These are phyloP conservation scores for Scedosporium dehoogii DNA, from an alignment of 2,329 filamentous ascomycete species.

Conservation along the genomic window DNA sequence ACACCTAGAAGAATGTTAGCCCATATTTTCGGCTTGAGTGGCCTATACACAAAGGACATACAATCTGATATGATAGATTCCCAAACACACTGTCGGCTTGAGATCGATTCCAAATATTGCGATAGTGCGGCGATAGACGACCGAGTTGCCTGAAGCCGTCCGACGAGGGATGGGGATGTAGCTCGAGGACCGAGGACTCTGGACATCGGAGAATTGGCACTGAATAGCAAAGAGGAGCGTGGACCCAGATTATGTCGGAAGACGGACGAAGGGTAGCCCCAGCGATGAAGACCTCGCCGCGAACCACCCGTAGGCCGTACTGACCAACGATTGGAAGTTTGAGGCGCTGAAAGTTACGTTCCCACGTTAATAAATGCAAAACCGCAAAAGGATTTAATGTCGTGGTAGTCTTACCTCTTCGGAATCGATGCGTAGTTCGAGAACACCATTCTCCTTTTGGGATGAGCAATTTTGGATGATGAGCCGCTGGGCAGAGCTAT, in stretches of 20 bases:
- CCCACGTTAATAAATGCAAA: background rate
- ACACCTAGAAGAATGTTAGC: conserved; percentile 34
- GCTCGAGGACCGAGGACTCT: conserved; percentile 40
- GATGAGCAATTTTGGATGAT: background rate
- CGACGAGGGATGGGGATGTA: conserved; percentile 42
- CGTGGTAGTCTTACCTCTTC: background rate
- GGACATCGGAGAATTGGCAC: conserved; percentile 54
- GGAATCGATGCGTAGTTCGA: conserved; percentile 1
- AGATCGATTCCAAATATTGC: conserved; percentile 52
- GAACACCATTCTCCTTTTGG: background rate
- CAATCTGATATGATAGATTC: conserved; percentile 38
- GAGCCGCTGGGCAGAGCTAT: background rate
- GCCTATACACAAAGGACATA: conserved; percentile 22
- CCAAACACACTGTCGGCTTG: conserved; percentile 13
- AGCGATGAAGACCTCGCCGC: conserved; percentile 54
- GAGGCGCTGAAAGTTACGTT: background rate
- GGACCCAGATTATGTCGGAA: conserved; percentile 42
- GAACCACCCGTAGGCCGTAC: conserved; percentile 52
- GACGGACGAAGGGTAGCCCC: conserved; percentile 50
- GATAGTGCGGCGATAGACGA: conserved; percentile 55
- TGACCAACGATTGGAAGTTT: conserved; percentile 44
- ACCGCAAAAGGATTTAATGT: background rate
- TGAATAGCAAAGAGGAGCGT: conserved; percentile 59
- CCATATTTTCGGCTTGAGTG: too few species aligned
- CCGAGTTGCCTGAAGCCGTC: conserved; percentile 42